These are phyloP conservation scores for Daldinia loculata DNA, from an alignment of 495 filamentous ascomycete genomes.

Conservation along the genomic window DNA sequence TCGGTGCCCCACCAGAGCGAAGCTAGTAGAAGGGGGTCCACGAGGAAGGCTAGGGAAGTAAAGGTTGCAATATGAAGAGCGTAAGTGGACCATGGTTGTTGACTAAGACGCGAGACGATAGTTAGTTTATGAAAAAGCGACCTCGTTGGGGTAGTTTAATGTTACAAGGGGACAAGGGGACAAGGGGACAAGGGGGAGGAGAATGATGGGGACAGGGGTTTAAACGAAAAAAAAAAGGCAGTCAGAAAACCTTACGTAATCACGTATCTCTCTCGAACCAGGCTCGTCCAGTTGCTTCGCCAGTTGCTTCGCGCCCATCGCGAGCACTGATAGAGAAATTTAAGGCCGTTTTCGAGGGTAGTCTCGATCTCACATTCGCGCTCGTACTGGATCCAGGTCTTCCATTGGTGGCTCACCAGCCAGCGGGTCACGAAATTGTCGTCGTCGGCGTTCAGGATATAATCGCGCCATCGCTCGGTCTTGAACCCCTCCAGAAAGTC, in stretches of 20 bases:
- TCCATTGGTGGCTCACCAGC: slow-evolving; percentile 63
- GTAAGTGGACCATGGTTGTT: slow-evolving; percentile 69
- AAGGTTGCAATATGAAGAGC: slow-evolving; percentile 68
- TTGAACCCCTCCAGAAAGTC: slow-evolving; percentile 62
- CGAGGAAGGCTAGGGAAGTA: slow-evolving; percentile 66
- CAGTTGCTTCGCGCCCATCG: slow-evolving; percentile 73
- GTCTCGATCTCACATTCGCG: slow-evolving; percentile 66
- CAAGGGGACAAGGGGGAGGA: too few species aligned
- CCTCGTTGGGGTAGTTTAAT: slow-evolving; percentile 17
- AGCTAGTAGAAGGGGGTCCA: slow-evolving; percentile 57
- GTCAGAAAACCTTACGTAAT: slow-evolving; percentile 54
- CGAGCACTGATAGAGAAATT: slow-evolving; percentile 67
- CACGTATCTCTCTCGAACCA: slow-evolving; percentile 62
- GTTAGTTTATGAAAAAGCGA: slow-evolving; percentile 16
- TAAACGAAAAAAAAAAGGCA: neutral
- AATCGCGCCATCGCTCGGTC: slow-evolving; percentile 65
- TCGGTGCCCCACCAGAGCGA: slow-evolving; percentile 59
- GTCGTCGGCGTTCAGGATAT: slow-evolving; percentile 67
- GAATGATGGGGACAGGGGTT: slow-evolving; percentile 9
- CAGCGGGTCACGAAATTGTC: slow-evolving; percentile 77
- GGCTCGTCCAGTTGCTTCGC: slow-evolving; percentile 66
- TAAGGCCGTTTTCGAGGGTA: slow-evolving; percentile 62
- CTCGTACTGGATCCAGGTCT: slow-evolving; percentile 69
- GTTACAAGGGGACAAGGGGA: slow-evolving; percentile 6
- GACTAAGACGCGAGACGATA: slow-evolving; percentile 40